These are phyloP conservation scores for Penicillium bovifimosum DNA, from an alignment of 495 filamentous ascomycete species.

Conservation along the genomic window DNA sequence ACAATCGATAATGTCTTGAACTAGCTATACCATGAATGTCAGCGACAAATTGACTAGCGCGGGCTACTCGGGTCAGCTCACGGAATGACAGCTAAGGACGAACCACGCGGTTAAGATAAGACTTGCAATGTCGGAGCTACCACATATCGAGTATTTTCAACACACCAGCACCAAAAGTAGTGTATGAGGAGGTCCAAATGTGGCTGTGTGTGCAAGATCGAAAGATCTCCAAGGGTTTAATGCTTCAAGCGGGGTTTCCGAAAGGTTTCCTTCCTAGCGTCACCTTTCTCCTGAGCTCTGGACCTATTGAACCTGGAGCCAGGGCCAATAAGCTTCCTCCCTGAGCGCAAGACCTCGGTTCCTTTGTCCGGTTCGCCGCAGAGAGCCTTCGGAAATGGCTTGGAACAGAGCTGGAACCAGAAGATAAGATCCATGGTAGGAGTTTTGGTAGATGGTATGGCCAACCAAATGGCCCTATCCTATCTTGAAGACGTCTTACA, in stretches of 20 bases:
- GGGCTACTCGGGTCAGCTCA: background rate
- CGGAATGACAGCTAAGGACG: background rate
- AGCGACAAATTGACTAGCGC: background rate
- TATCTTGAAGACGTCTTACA: background rate
- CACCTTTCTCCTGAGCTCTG: background rate
- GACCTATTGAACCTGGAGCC: constrained; percentile 2
- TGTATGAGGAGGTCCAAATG: background rate
- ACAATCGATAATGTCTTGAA: background rate
- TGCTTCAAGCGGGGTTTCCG: background rate
- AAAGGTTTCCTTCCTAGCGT: background rate
- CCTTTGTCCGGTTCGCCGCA: constrained; percentile 20
- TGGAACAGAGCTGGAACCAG: constrained; percentile 9
- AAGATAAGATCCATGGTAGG: constrained; percentile 2
- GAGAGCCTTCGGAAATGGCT: constrained; percentile 11
- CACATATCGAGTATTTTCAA: too few relatives aligned
- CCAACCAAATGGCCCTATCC: background rate
- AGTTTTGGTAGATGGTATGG: background rate
- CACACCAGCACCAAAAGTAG: background rate
- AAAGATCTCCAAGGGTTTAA: background rate
- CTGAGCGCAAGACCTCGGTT: constrained; percentile 12
- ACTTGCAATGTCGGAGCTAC: background rate
- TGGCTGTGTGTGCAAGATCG: background rate
- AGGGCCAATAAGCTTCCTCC: background rate
- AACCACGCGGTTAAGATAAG: background rate
- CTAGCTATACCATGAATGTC: background rate